Evolutionary conservation across 345 rosid genomes (phyloP).

Genomic region (Ceriops decandra): DNA sequence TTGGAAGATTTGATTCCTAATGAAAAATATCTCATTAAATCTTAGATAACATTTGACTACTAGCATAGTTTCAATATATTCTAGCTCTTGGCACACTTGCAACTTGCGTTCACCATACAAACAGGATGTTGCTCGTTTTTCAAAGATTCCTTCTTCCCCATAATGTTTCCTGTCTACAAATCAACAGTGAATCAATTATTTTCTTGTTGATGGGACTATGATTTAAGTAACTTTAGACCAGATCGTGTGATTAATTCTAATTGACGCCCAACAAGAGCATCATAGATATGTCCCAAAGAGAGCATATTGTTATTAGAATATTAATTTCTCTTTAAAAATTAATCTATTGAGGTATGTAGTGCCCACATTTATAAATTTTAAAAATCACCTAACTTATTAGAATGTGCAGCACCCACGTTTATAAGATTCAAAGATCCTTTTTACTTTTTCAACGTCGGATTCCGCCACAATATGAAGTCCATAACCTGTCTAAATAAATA

Average conservation of each 20-base stretch:
- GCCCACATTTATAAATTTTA: too few relatives aligned
- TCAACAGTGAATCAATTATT: constrained; percentile 5
- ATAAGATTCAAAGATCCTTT: too few relatives aligned
- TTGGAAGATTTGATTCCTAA: constrained; percentile 30
- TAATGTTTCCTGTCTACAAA: neutral
- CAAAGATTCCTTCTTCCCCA: neutral
- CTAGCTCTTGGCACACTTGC: neutral
- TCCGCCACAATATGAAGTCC: too few relatives aligned
- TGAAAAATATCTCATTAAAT: neutral
- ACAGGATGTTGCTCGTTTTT: constrained; percentile 5
- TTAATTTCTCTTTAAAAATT: too few relatives aligned
- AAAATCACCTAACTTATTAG: too few relatives aligned
- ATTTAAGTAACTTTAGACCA: too few relatives aligned
- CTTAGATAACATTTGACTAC: neutral
- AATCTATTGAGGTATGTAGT: too few relatives aligned
- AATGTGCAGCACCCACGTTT: too few relatives aligned
- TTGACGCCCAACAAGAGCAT: constrained; percentile 26
- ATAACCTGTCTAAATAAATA: neutral
- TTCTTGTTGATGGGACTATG: too few relatives aligned
- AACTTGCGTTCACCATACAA: constrained; percentile 22
- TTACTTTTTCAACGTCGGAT: too few relatives aligned
- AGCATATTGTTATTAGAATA: too few relatives aligned
- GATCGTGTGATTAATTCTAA: neutral
- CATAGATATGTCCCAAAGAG: neutral
- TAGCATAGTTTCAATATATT: neutral